Evolutionary conservation across 768 basidiomycete species (phyloP), one percentile per base, ranked within the genome.

Genomic region (Polyporus arcularius): DNA sequence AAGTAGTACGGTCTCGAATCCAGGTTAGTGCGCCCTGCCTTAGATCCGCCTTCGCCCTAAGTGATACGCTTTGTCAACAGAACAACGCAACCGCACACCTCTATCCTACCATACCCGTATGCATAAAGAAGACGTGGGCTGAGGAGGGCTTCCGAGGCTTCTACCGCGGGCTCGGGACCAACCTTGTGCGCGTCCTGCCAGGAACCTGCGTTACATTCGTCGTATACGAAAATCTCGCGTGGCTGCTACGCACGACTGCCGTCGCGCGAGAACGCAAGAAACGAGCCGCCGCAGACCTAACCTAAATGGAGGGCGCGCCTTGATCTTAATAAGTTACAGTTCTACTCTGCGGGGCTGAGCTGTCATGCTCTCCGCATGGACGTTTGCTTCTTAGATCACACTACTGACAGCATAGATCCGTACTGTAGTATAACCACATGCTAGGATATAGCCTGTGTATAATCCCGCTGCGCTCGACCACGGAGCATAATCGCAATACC

Each of bases 201-300:
- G 97, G 96, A 31, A 98, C 96, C 3, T 98, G 96, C 72, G 91
- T 98, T 48, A 98, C 96, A 4, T 97, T 98, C 66, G 96, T 98
- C 41, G 95, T 98, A 18, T 99, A 98, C 72, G 97, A 94, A 72
- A 94, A 94, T 65, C 71, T 94, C 57, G 92, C 92, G 0, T 94
- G 92, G 92, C 69, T 93, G 30, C 72, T 94, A 45, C 79, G 88
- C 63, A 85, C 83, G 5, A 81, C 82, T 3, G 91, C 90, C 50
- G 77, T 78, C n/a, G 80, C 74, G 60, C 78, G 82, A 32, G 83
- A 82, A 58, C 72, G 61, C 49, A 58, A 43, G 47, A 41, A 18
- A 50, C 45, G 14, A 35, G 31, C 15, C 6, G 50, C 31, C 16
- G 38, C 31, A 3, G 31, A n/a, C n/a, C 28, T 26, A 15, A 16